Percentiles rank a stretch among this genome's conserved stretches.
These are phyloP conservation scores for Exidia glandulosa DNA, from an alignment of 768 basidiomycete species.

Conservation along the genomic window DNA sequence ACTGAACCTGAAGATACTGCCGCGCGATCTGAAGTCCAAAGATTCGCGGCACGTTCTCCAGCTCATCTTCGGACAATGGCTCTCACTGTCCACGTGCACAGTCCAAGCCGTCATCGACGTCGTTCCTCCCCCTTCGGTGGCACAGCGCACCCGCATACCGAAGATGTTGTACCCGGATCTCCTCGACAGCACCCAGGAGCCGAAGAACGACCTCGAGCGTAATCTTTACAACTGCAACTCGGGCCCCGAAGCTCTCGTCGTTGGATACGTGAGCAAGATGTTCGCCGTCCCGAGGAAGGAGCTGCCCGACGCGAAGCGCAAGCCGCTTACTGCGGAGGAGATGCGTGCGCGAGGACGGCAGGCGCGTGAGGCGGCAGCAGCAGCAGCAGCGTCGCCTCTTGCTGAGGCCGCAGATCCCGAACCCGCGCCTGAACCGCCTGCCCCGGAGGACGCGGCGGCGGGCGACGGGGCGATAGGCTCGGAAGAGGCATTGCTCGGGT, in stretches of 20 bases:
- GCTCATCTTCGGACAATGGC: constrained; percentile 89
- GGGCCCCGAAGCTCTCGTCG: constrained; percentile 43
- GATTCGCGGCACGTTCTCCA: constrained; percentile 76
- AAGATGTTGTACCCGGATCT: constrained; percentile 84
- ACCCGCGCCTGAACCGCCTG: constrained; percentile 3
- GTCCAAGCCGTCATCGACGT: constrained; percentile 89
- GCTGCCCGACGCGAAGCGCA: constrained; percentile 78
- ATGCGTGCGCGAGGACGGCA: constrained; percentile 56
- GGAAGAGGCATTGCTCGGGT: constrained; percentile 73
- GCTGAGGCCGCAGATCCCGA: constrained; percentile 3
- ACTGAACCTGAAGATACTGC: constrained; percentile 70
- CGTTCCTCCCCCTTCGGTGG: constrained; percentile 75
- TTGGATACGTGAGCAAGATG: constrained; percentile 97
- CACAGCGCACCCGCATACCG: constrained; percentile 76
- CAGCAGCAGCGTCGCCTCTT: constrained; percentile 5
- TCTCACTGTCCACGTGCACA: constrained; percentile 84
- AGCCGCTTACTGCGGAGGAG: constrained; percentile 68
- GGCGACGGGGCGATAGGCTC: constrained; percentile 17
- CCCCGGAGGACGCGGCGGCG: constrained; percentile 12
- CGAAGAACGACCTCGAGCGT: constrained; percentile 73
- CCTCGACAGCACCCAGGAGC: constrained; percentile 43
- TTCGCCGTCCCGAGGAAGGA: constrained; percentile 77
- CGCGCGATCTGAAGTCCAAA: constrained; percentile 86
- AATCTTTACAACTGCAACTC: constrained; percentile 69
- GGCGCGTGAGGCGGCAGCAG: constrained; percentile 18